Evolutionary conservation across 345 rosid species (phyloP), one percentile per base, ranked within the genome.

Genomic region (Populus deltoides): DNA sequence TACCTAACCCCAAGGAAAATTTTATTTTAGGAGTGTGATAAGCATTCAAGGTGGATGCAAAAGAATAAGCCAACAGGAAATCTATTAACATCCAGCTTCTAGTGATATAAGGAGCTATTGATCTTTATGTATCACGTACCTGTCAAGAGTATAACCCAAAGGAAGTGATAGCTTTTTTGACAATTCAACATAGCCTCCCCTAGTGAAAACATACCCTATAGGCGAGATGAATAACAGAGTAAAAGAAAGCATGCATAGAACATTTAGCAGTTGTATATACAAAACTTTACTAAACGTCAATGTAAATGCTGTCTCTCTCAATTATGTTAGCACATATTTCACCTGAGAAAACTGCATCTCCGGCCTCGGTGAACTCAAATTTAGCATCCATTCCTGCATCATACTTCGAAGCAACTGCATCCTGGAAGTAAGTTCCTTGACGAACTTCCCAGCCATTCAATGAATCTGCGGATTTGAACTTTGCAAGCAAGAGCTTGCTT

Each of bases 311-410:
- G 53, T 47, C 53, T 47, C 53, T 15, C 53, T 47, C 53, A 47
- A 15, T 47, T 47, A 16, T 47, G 20, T 15, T 47, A 47, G 5
- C 53, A 47, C 27, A 39, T 31, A 31, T 61, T 61, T 47, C 82
- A 95, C 99, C 99, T 79, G 97, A 92, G 83, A 93, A 96, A 78
- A 91, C 92, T 39, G 99, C 97, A 16, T 90, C 82, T 71, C 92
- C 99, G 12, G 88, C 78, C 84, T 93, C 99, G 0, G 94, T 88
- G 87, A 86, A 90, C 85, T 93, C 93, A 72, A 96, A 91, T 84
- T 85, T 93, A 69, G 97, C 99, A 83, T 96, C 97, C 93, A 96
- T 93, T 73, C 98, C 98, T 35, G 89, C 98, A 81, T 93, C 99
- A 75, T 88, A 96, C 88, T 91, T 96, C 10, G 91, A 82, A 79